Evolutionary conservation across 1,284 basidiomycete genomes (phyloP).

Genomic region (Cryptococcus floricola): DNA sequence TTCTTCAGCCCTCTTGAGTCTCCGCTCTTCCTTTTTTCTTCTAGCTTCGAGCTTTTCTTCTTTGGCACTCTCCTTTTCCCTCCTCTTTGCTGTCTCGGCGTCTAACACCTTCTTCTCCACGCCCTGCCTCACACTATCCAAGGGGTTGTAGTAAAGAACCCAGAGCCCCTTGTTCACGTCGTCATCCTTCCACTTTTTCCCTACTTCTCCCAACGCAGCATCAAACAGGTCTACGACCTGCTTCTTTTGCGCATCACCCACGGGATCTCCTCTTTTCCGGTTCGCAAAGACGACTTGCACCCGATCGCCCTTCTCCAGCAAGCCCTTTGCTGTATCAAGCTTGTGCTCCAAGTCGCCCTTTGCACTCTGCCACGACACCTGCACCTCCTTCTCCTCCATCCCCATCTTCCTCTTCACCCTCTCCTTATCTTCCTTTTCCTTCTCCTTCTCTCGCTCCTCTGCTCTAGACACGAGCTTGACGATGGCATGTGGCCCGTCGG

Average conservation of each 20-base stretch:
- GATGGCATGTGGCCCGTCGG: constrained; percentile 26
- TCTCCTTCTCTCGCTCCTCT: constrained; percentile 23
- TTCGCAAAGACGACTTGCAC: constrained; percentile 42
- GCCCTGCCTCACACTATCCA: constrained; percentile 77
- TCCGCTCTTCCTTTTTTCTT: constrained; percentile 19
- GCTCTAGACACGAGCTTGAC: constrained; percentile 34
- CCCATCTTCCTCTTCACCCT: constrained; percentile 25
- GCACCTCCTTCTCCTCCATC: constrained; percentile 43
- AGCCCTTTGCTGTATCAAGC: constrained; percentile 20
- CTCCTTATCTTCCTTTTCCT: constrained; percentile 22
- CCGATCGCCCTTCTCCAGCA: constrained; percentile 42
- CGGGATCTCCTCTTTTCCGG: constrained; percentile 13
- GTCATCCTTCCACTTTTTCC: constrained; percentile 81
- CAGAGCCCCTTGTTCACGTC: constrained; percentile 63
- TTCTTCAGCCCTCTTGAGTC: constrained; percentile 45
- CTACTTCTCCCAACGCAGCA: constrained; percentile 71
- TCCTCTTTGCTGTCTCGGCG: constrained; percentile 62
- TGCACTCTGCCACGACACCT: constrained; percentile 42
- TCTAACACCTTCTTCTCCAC: constrained; percentile 67
- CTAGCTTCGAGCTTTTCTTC: constrained; percentile 29
- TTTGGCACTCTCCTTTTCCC: constrained; percentile 24
- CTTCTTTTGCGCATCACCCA: constrained; percentile 20
- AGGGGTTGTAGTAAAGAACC: constrained; percentile 74
- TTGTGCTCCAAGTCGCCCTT: constrained; percentile 42
- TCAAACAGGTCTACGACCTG: constrained; percentile 59